Evolutionary conservation across 257 asterid species (phyloP).

Genomic region (Penstemon eatonii): DNA sequence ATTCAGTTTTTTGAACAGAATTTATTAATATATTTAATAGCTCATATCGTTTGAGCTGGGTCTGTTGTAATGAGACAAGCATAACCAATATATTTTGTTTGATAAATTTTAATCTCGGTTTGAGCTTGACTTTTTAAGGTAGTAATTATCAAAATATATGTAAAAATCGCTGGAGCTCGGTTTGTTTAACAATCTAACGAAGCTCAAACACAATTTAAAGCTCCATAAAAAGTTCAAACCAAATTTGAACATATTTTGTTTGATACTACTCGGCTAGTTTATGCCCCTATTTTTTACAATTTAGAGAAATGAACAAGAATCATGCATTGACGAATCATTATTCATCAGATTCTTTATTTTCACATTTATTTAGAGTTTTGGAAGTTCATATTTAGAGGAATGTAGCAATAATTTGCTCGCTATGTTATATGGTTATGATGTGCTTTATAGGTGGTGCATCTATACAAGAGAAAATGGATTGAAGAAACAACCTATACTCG

Average conservation of each 20-base stretch:
- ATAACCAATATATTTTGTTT: too few relatives aligned
- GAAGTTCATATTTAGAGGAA: conserved; percentile 9
- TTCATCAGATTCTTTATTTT: neutral
- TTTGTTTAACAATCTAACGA: too few relatives aligned
- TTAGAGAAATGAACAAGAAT: neutral
- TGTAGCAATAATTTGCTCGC: conserved; percentile 4
- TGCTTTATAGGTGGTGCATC: conserved; percentile 70
- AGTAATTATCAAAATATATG: too few relatives aligned
- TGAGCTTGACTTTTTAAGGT: too few relatives aligned
- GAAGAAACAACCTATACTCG: conserved; percentile 91
- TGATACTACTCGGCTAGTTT: too few relatives aligned
- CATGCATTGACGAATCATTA: neutral
- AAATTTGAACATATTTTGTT: too few relatives aligned
- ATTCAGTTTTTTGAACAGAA: neutral
- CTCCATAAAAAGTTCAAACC: too few relatives aligned
- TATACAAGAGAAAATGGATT: conserved; percentile 75
- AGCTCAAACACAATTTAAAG: too few relatives aligned
- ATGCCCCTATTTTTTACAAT: neutral
- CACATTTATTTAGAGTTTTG: conserved; percentile 5
- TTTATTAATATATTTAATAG: neutral
- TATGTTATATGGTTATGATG: conserved; percentile 18
- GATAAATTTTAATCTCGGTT: too few relatives aligned
- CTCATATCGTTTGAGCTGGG: too few relatives aligned
- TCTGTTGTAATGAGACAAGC: too few relatives aligned
- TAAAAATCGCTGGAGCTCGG: too few relatives aligned